Evolutionary conservation across 1,139 yeast genomes (phyloP).

Genomic region (Magnusiomyces sp.): DNA sequence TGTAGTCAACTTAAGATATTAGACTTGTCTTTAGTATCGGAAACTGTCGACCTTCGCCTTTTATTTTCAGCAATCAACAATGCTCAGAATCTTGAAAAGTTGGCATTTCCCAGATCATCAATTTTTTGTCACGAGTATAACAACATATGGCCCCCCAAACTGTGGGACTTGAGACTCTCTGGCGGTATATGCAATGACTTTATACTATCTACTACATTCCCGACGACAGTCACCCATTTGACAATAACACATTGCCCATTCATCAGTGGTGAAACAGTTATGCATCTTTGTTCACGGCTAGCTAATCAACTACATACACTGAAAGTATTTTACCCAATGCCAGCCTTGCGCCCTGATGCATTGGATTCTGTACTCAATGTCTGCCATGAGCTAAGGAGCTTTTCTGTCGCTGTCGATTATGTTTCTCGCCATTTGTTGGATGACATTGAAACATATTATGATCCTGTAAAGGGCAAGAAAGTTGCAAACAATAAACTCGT

Average conservation of each 20-base stretch:
- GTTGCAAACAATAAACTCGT: constrained; percentile 47
- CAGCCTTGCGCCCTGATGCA: constrained; percentile 59
- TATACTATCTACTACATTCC: constrained; percentile 56
- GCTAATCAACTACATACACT: constrained; percentile 59
- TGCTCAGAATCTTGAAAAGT: constrained; percentile 53
- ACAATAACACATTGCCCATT: constrained; percentile 87
- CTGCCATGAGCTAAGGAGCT: constrained; percentile 60
- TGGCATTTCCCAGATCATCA: constrained; percentile 86
- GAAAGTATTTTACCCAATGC: constrained; percentile 81
- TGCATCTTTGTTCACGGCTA: constrained; percentile 48
- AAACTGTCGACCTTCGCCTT: constrained; percentile 74
- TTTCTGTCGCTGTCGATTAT: constrained; percentile 76
- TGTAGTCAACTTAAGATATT: constrained; percentile 57
- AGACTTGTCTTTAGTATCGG: constrained; percentile 84
- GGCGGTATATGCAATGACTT: constrained; percentile 88
- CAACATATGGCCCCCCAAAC: constrained; percentile 65
- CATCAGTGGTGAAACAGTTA: constrained; percentile 50
- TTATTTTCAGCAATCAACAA: constrained; percentile 65
- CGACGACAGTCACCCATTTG: constrained; percentile 57
- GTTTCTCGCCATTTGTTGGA: constrained; percentile 42
- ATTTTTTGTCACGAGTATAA: constrained; percentile 60
- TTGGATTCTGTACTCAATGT: constrained; percentile 63
- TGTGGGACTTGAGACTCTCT: constrained; percentile 64
- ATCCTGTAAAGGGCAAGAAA: constrained; percentile 16
- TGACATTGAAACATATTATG: constrained; percentile 25